A percentile compares a stretch with the other conserved stretches of the same genome.
phyloP scores from a whole-genome alignment of 1,139 yeast genomes.

The Protomyces lactucae-debilis region DNA sequence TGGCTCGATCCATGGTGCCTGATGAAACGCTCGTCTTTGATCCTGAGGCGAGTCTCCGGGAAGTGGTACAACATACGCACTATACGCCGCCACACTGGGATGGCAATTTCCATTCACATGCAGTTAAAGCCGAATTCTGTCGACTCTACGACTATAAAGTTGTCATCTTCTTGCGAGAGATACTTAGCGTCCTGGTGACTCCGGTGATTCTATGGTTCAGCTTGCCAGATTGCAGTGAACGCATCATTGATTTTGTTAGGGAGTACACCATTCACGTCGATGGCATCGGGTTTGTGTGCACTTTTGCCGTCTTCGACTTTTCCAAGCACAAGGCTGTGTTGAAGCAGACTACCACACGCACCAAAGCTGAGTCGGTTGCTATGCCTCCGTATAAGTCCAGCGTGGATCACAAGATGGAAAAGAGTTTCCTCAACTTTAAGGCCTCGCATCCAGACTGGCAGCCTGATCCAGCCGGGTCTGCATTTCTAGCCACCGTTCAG shows the following conservation, averaged over 20 bases:
- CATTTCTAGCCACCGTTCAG: conserved; percentile 5
- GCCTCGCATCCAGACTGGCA: conserved; percentile 27
- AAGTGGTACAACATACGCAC: conserved; percentile 82
- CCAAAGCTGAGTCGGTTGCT: neutral
- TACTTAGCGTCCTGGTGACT: conserved; percentile 72
- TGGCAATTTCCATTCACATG: conserved; percentile 63
- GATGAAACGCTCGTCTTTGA: conserved; percentile 69
- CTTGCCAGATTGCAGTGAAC: conserved; percentile 64
- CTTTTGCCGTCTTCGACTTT: conserved; percentile 85
- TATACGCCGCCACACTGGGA: conserved; percentile 85
- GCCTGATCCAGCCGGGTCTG: conserved; percentile 24
- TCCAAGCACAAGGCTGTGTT: conserved; percentile 40
- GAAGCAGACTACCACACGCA: neutral
- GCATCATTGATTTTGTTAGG: conserved; percentile 80
- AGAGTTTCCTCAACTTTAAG: conserved; percentile 25
- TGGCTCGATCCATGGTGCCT: conserved; percentile 58
- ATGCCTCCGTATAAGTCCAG: neutral
- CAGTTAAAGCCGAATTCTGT: conserved; percentile 66
- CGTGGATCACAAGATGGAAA: conserved; percentile 26
- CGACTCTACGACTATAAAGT: conserved; percentile 68
- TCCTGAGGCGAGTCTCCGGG: conserved; percentile 76
- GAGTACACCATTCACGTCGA: conserved; percentile 87
- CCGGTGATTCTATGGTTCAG: conserved; percentile 87
- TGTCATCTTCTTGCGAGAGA: conserved; percentile 66
- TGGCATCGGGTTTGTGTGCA: conserved; percentile 91